Base-by-base conservation (phyloP, 2,329 filamentous ascomycete genomes). In the Didymellaceae sp. region DNA sequence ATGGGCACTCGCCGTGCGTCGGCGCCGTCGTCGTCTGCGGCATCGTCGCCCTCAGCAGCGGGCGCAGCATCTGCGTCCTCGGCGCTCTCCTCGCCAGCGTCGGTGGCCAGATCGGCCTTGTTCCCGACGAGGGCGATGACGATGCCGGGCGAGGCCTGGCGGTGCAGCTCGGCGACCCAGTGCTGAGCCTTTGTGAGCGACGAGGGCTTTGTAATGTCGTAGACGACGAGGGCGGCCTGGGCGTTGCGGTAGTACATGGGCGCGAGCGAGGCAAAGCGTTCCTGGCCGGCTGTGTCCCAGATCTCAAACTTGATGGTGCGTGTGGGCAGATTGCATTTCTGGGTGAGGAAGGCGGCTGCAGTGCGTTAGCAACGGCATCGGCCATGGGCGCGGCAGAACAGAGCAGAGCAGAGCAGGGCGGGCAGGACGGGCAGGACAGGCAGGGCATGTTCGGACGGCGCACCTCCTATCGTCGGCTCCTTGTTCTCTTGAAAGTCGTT, bases 221-320 rank as follows among this genome's bases (percentile, higher is more conserved):
- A 99, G 73, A 97, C 93, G 56, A 99, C 93, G 62, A 99, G 89
- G 11, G 94, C 94, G 58, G 92, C 91, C 79, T 97, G 93, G 42
- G 94, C 94, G 74, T 99, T 97, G 77, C 93, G 91, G 81, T 97
- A 97, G 83, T 99, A 99, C 94, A 97, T 97, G 66, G 93, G 94
- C 43, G 94, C 94, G 54, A 97, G 85, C 42, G 90, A 95, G 65
- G 93, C 93, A 72, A 97, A 99, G 58, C 93, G 90, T 80, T 99
- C 93, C 77, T 99, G 93, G 71, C 93, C 93, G 33, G 94, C 93
- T 13, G 93, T 97, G 80, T 99, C 93, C 93, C 93, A 99, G 70
- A 99, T 97, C 59, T 81, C 78, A 60, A 81, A 80, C 59, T 75
- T 80, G 70, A 81, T 80, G 51, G 91, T 97, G 72, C 93, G 86